Conservation (phyloP, 306 rosid species). For the Heteromeles arbutifolia region DNA sequence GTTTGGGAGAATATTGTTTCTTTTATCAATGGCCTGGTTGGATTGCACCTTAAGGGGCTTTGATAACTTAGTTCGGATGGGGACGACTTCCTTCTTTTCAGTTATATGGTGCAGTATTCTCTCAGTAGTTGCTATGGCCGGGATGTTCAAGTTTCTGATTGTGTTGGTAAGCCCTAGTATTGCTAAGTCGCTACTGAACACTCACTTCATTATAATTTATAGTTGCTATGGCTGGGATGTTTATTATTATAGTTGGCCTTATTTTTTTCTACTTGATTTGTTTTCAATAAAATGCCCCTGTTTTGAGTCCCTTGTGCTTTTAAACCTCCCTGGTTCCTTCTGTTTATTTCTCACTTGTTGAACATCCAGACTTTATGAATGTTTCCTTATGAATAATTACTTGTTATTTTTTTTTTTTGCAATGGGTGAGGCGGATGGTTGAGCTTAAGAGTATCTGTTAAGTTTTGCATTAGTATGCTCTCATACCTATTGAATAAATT, state of each 20-base stretch:
- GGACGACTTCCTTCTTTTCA: slow-evolving; percentile 85
- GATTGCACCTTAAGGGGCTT: slow-evolving; percentile 75
- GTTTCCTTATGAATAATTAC: neutral
- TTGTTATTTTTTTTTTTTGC: neutral
- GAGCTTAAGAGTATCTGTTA: neutral
- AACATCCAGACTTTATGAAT: neutral
- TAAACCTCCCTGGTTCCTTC: neutral
- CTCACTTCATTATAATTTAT: neutral
- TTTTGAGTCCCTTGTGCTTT: neutral
- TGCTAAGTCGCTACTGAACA: neutral
- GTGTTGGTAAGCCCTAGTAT: slow-evolving; percentile 57
- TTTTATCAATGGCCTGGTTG: slow-evolving; percentile 76
- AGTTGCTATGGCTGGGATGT: neutral
- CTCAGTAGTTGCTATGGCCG: slow-evolving; percentile 76
- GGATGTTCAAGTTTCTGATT: slow-evolving; percentile 70
- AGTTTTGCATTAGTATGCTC: slow-evolving; percentile 3
- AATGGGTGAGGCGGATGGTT: neutral
- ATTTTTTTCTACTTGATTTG: neutral
- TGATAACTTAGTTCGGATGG: slow-evolving; percentile 83
- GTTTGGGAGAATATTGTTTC: slow-evolving; percentile 59
- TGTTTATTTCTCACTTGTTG: neutral
- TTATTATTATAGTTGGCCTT: neutral
- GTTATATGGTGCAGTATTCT: slow-evolving; percentile 85
- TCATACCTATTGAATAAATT: slow-evolving; percentile 19
- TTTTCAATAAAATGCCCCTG: neutral